A percentile compares a stretch with the other conserved stretches of the same genome.
Conservation (phyloP, 140 eudicot species). For the Flaveria floridana region DNA sequence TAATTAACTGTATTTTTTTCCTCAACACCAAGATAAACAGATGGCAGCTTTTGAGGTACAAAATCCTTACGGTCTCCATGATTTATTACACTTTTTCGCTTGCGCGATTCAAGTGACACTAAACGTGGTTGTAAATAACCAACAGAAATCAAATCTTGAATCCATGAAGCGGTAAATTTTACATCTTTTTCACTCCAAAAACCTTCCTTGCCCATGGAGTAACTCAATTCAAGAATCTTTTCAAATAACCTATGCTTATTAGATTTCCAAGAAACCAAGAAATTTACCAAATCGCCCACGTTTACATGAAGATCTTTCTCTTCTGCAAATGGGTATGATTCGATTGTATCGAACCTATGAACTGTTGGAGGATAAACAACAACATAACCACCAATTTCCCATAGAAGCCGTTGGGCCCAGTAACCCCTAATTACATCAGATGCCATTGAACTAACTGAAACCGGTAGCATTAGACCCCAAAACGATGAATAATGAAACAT, state of each 20-base stretch:
- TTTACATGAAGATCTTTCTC: constrained; percentile 96
- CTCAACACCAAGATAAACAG: constrained; percentile 89
- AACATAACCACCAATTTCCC: constrained; percentile 95
- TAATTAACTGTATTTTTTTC: constrained; percentile 80
- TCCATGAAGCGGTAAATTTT: constrained; percentile 90
- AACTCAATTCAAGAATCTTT: constrained; percentile 77
- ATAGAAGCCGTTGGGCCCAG: constrained; percentile 85
- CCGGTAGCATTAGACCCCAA: constrained; percentile 93
- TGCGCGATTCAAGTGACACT: constrained; percentile 55
- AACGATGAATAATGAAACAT: constrained; percentile 79
- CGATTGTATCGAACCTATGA: constrained; percentile 58
- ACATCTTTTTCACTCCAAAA: constrained; percentile 89
- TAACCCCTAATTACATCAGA: constrained; percentile 91
- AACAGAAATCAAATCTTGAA: constrained; percentile 85
- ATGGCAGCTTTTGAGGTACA: constrained; percentile 80
- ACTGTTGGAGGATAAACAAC: constrained; percentile 92
- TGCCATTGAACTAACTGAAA: constrained; percentile 91
- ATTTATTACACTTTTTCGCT: constrained; percentile 59
- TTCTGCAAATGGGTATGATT: constrained; percentile 82
- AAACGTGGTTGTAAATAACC: constrained; percentile 86
- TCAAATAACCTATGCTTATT: constrained; percentile 68
- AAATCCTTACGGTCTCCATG: constrained; percentile 89
- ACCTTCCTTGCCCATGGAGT: constrained; percentile 87
- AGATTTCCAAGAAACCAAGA: constrained; percentile 76
- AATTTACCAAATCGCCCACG: constrained; percentile 68